phyloP scores from a whole-genome alignment of 129 eudicot species.

The Solidago caesia region DNA sequence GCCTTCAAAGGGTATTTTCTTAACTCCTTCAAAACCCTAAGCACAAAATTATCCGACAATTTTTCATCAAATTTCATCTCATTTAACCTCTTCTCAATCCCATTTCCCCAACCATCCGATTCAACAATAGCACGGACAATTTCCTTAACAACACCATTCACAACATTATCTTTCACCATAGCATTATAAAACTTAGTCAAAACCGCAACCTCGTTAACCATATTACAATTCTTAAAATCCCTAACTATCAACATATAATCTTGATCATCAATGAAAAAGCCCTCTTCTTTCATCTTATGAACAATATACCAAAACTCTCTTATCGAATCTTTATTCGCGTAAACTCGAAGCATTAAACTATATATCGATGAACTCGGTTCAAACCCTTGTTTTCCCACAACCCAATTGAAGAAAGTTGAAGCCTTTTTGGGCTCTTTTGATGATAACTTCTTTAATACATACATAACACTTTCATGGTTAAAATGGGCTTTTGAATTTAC shows the following conservation, averaged over 20 bases:
- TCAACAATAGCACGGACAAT: conserved; percentile 43
- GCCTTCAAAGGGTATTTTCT: conserved; percentile 50
- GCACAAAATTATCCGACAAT: conserved; percentile 56
- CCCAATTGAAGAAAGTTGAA: conserved; percentile 68
- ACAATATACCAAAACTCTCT: conserved; percentile 67
- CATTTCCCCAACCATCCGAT: conserved; percentile 47
- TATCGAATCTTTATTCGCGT: conserved; percentile 48
- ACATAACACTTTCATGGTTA: conserved; percentile 65
- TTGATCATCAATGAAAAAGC: conserved; percentile 64
- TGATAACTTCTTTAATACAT: conserved; percentile 62
- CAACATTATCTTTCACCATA: conserved; percentile 46
- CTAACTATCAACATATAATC: conserved; percentile 38
- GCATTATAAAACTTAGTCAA: conserved; percentile 50
- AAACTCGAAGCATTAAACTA: conserved; percentile 63
- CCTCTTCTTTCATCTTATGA: conserved; percentile 71
- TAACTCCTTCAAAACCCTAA: conserved; percentile 65
- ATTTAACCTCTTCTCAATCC: conserved; percentile 54
- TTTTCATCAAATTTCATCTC: conserved; percentile 33
- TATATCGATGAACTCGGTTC: conserved; percentile 62
- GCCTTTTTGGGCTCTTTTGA: conserved; percentile 61
- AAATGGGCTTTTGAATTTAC: conserved; percentile 31
- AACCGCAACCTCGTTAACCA: conserved; percentile 46
- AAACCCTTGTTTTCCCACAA: conserved; percentile 47
- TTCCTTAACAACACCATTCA: conserved; percentile 48
- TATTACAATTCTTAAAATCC: conserved; percentile 39